phyloP scores from a whole-genome alignment of 768 basidiomycete species.

The Tricholoma matsutake region DNA sequence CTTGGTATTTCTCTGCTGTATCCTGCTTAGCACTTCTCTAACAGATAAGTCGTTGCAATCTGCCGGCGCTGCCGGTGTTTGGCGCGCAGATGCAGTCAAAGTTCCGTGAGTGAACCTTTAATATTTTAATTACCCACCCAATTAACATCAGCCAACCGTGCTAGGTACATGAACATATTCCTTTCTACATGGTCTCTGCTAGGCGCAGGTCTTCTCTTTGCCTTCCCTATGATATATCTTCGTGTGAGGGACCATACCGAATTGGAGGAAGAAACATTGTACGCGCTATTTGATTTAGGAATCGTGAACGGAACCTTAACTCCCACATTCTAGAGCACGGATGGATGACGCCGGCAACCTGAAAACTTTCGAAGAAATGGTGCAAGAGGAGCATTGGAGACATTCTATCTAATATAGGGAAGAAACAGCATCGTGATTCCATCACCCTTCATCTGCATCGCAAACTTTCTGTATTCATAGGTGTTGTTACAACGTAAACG shows the following conservation, averaged over 20 bases:
- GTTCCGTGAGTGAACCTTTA: conserved; percentile 49
- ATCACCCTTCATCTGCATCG: background rate
- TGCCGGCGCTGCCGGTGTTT: conserved; percentile 71
- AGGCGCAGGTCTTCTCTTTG: conserved; percentile 58
- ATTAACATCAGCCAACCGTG: background rate
- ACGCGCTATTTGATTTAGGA: conserved; percentile 19
- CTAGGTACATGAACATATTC: conserved; percentile 67
- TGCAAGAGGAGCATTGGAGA: background rate
- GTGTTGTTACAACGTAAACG: background rate
- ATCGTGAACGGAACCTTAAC: conserved; percentile 1
- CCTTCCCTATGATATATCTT: conserved; percentile 72
- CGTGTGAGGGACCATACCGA: conserved; percentile 64
- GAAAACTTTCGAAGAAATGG: background rate
- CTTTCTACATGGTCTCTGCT: conserved; percentile 74
- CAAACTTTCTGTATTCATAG: background rate
- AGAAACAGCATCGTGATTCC: background rate
- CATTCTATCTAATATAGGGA: background rate
- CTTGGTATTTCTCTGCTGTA: too few relatives aligned
- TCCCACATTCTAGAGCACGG: conserved; percentile 28
- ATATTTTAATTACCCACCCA: background rate
- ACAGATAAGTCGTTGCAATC: conserved; percentile 76
- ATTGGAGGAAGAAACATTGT: conserved; percentile 51
- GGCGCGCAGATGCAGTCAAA: conserved; percentile 63
- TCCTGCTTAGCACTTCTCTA: background rate
- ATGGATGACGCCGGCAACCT: conserved; percentile 7